phyloP scores from a whole-genome alignment of 805 yeast genomes.

The Saturnispora dispora region DNA sequence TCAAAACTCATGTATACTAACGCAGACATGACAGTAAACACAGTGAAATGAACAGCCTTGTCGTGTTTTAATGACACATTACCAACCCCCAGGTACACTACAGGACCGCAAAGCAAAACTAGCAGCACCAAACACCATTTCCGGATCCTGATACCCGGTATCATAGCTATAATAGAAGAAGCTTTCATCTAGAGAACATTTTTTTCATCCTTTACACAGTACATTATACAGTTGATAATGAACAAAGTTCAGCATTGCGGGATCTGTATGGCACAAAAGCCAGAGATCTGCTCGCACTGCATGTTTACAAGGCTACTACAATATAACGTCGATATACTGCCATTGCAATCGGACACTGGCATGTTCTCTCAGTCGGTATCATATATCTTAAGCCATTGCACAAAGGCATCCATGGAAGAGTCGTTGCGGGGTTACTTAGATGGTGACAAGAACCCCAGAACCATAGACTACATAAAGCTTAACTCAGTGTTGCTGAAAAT shows the following conservation, averaged over 20 bases:
- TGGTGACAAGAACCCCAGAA: neutral
- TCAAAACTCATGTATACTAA: slow-evolving; percentile 42
- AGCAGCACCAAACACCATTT: neutral
- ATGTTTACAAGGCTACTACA: neutral
- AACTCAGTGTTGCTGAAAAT: slow-evolving; percentile 3
- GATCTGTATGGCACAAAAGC: neutral
- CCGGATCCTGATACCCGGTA: neutral
- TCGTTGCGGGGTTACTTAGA: neutral
- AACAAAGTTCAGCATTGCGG: neutral
- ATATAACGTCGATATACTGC: neutral
- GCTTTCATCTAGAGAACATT: neutral
- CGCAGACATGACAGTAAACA: slow-evolving; percentile 36
- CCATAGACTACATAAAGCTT: neutral
- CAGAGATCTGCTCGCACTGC: neutral
- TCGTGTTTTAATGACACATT: slow-evolving; percentile 38
- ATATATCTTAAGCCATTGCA: neutral
- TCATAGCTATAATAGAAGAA: neutral
- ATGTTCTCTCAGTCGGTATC: neutral
- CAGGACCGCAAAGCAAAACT: slow-evolving; percentile 8
- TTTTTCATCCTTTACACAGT: neutral
- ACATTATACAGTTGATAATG: neutral
- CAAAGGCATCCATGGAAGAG: neutral
- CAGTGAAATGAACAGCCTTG: slow-evolving; percentile 37
- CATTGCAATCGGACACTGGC: neutral
- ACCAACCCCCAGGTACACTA: slow-evolving; percentile 42